phyloP scores from a whole-genome alignment of 2,329 filamentous ascomycete genomes.

The Colletotrichum eleusines region DNA sequence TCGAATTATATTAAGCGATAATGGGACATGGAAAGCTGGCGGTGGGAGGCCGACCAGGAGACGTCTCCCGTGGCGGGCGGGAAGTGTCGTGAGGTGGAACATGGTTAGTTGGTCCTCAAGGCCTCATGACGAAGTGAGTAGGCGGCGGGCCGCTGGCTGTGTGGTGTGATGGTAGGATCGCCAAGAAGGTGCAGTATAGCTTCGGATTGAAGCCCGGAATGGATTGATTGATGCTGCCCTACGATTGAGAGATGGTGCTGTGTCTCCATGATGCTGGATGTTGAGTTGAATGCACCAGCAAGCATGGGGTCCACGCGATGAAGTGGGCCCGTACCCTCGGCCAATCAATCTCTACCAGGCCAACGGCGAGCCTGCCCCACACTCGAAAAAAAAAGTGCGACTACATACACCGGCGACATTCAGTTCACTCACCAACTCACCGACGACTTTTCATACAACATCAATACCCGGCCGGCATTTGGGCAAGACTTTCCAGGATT shows the following conservation, averaged over 20 bases:
- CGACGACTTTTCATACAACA: constrained; percentile 3
- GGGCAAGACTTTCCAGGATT: background rate
- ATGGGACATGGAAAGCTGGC: background rate
- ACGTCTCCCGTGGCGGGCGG: background rate
- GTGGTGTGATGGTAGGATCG: background rate
- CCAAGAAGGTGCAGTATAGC: no score
- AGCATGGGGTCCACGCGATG: constrained; percentile 5
- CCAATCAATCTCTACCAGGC: constrained; percentile 23
- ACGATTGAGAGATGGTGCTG: background rate
- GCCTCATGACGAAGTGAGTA: background rate
- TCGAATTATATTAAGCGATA: background rate
- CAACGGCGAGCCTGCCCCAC: constrained; percentile 26
- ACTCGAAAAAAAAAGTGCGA: constrained; percentile 36
- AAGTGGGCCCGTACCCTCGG: constrained; percentile 36
- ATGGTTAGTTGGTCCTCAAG: constrained; percentile 16
- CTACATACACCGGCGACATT: constrained; percentile 21
- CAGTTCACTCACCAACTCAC: constrained; percentile 12
- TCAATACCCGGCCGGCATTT: background rate
- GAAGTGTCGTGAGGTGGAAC: constrained; percentile 14
- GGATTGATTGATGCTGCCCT: background rate
- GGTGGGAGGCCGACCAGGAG: background rate
- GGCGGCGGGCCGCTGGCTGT: background rate
- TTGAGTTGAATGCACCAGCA: constrained; percentile 12
- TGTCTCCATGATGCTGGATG: constrained; percentile 5
- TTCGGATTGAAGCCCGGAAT: background rate